Base-by-base conservation (phyloP, 1,284 basidiomycete genomes). In the Gymnopus androsaceus region DNA sequence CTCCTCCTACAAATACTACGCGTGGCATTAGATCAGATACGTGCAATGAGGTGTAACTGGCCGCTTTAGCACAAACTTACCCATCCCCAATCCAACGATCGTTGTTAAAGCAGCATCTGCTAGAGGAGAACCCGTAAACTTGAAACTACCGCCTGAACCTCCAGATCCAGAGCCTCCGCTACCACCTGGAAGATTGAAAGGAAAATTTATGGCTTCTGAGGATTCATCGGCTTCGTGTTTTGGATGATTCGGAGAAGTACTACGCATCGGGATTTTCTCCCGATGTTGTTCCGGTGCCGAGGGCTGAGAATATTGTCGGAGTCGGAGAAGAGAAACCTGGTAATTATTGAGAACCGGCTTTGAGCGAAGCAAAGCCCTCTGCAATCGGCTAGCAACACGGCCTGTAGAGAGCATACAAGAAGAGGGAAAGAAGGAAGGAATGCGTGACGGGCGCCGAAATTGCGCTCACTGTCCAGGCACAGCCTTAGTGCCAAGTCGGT, bases 1-100 rank as follows among this genome's bases (percentile, higher is more conserved):
- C 73, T 51, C 92, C 90, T 23, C 88, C 88, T 23, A 83, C 61
- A 63, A 90, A 88, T 4, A 87, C 82, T 86, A 62, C 11, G 50
- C 12, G 45, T 25, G 6, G n/a, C 31, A 23, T 55, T 47, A 51
- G 31, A 55, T 34, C 19, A 25, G n/a, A 36, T 33, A 11, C 40
- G 34, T 47, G n/a, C 25, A 28, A 27, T 8, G 28, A 51, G 19
- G 25, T 9, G 33, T n/a, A n/a, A n/a, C n/a, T n/a, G n/a, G n/a
- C n/a, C n/a, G 30, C 38, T 28, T 49, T 31, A 25, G 28, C 17
- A 28, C 33, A 17, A 9, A 72, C 75, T 62, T 59, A 83, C 85
- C 82, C 70, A 87, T 78, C 48, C 75, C 75, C 56, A 89, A 69
- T 17, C 85, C 85, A 64, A 86, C 74, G 15, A 85, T 62, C 1